Base-by-base conservation (phyloP, 176 grass and related monocot species). In the Poa annua region DNA sequence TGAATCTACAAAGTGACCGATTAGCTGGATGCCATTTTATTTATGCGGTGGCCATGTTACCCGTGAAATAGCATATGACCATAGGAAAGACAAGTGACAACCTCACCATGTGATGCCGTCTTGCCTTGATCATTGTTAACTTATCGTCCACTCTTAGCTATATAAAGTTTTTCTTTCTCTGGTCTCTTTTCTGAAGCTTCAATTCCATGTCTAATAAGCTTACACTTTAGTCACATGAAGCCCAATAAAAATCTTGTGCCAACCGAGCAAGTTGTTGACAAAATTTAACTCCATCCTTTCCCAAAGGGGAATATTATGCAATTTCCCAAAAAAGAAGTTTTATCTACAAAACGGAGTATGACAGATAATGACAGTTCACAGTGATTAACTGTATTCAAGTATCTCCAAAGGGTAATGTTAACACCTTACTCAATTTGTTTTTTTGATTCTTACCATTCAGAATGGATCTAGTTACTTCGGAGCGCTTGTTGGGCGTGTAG, bases 401-500 rank as follows among this genome's bases (percentile, higher is more conserved):
- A 34, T 32, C 21, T 41, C 66, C 26, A 29, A 75, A 55, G 6
- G 26, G 8, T 38, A 75, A 75, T 14, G 3, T 47, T 83, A 84
- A 1, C 13, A 74, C 33, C 53, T 85, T 32, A 39, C n/a, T 85
- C 16, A 68, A 16, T 3, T 62, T 49, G 10, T 8, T 79, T 53
- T 53, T 56, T 17, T 76, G 20, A 25, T 67, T 39, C 22, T 63
- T 79, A 11, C 7, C 53, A 21, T 22, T 55, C 82, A 98, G 96
- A 90, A 93, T 70, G 89, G 85, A 66, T 80, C 85, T 7, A 6
- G 41, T 65, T 88, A 93, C 81, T 96, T 98, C 70, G 96, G 96
- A 77, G 96, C 92, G 13, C 76, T 98, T 20, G 96, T 93, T 2
- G 96, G 96, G 56, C 83, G 96, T 55, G 96, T 98, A 26, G 96